Base-by-base conservation (phyloP, 2,329 filamentous ascomycete genomes). In the Escovopsis sp. region DNA sequence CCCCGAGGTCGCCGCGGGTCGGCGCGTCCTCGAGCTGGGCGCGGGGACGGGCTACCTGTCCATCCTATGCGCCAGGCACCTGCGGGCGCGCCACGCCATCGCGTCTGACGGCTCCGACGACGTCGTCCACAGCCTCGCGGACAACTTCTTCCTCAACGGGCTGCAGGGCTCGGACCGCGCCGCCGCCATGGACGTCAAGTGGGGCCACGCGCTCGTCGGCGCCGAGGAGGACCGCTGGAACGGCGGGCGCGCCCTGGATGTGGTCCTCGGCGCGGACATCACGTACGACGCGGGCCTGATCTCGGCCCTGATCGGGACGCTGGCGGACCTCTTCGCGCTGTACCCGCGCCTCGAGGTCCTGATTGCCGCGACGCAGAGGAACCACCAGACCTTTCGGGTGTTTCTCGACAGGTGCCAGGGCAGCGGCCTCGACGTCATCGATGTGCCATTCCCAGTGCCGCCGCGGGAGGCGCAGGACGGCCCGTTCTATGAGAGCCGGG, bases 41-140 rank as follows among this genome's bases (percentile, higher is more conserved):
- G 75, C 82, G 1, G 84, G 84, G 1, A 88, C 85, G 1, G 84
- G 83, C 0, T 82, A 86, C 54, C 60, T 87, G 2, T 81, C 82
- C 0, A 75, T 88, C 11, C 63, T 88, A 0, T 85, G 82, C 48
- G 74, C 77, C n/a, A 82, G 79, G 50, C 65, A 77, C 53, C 67
- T 89, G 0, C 65, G 59, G 6, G 70, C 80, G 0, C 55, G 60
- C 1, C 70, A 75, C 41, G 74, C 82, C 19, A 67, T 82, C 5
- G 76, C 80, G 3, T 85, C 84, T 0, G 85, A 91, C 54, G 84
- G 84, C 3, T 82, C 82, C 12, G 75, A 79, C 50, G 75, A 79
- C 42, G 80, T 88, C 1, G 73, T 86, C 40, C 73, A 78, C 52
- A 72, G 73, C 33, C 64, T 88, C 33, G 69, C 72, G 2, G 77